Evolutionary conservation across 441 rosid genomes (phyloP).

Genomic region (Mallotus repandus): DNA sequence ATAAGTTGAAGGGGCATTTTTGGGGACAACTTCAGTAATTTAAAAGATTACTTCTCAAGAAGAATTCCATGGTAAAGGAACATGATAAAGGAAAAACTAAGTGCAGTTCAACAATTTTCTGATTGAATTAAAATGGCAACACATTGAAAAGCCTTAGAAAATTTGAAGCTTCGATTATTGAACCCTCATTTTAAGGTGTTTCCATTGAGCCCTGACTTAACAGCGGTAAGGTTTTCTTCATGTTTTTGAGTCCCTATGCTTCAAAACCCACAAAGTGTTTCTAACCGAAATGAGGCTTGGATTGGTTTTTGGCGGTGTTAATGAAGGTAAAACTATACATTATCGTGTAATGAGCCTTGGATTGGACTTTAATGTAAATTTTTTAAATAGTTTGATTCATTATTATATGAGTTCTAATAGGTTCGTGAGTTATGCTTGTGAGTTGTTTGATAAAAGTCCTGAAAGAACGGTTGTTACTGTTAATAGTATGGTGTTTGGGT

Average conservation of each 20-base stretch:
- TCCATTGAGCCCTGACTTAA: too few relatives aligned
- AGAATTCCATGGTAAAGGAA: conserved; percentile 13
- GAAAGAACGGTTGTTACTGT: conserved; percentile 8
- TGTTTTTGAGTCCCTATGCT: too few relatives aligned
- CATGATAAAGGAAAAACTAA: too few relatives aligned
- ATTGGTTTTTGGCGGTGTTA: background rate
- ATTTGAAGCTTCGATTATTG: too few relatives aligned
- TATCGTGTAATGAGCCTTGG: background rate
- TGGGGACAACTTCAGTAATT: conserved; percentile 75
- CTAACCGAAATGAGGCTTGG: too few relatives aligned
- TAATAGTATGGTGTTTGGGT: conserved; percentile 18
- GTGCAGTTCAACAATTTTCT: background rate
- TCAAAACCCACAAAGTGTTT: too few relatives aligned
- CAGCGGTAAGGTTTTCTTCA: too few relatives aligned
- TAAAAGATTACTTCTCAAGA: conserved; percentile 21
- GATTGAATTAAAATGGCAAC: background rate
- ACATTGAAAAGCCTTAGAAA: too few relatives aligned
- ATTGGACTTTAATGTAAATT: conserved; percentile 1
- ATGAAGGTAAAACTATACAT: conserved; percentile 3
- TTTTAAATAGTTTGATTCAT: conserved; percentile 11
- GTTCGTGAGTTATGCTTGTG: background rate
- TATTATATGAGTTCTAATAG: conserved; percentile 1
- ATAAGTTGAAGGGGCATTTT: conserved; percentile 97
- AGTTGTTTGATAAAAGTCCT: conserved; percentile 10
- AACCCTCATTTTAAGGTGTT: too few relatives aligned